Evolutionary conservation across 805 yeast species (phyloP).

Genomic region (Lipomyces yamadae): DNA sequence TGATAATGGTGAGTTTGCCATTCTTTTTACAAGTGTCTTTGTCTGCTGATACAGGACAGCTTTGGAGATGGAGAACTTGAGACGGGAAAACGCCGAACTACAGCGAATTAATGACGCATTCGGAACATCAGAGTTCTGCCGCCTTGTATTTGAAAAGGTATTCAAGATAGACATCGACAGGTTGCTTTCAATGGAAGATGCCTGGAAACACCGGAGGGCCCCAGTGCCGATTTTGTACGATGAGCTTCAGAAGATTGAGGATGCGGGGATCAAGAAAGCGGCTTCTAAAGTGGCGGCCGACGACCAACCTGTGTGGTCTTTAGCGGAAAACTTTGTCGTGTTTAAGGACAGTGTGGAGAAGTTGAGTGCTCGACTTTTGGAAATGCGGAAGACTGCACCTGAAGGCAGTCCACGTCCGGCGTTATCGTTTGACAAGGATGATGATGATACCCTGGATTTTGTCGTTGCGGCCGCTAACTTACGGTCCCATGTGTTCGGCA

Average conservation of each 20-base stretch:
- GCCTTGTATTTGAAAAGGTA: slow-evolving; percentile 50
- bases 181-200: slow-evolving; percentile 66
- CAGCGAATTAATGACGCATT: slow-evolving; percentile 42
- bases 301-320: slow-evolving; percentile 60
- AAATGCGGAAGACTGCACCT: slow-evolving; percentile 32
- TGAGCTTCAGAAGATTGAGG: slow-evolving; percentile 13
- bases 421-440: slow-evolving; percentile 84
- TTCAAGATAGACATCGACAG: slow-evolving; percentile 80
- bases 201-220: slow-evolving; percentile 73
- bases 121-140: slow-evolving; percentile 46
- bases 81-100: slow-evolving; percentile 48
- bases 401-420: slow-evolving; percentile 13
- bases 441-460: slow-evolving; percentile 84
- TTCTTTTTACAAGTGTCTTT: neutral
- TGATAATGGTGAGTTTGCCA: slow-evolving; percentile 60
- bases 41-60: slow-evolving; percentile 22
- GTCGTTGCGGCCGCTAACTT: slow-evolving; percentile 86
- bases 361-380: slow-evolving; percentile 56
- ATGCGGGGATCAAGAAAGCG: slow-evolving; percentile 25
- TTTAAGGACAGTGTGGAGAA: slow-evolving; percentile 55
- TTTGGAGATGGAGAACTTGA: slow-evolving; percentile 46
- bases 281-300: slow-evolving; percentile 44
- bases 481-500: slow-evolving; percentile 70
- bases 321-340: slow-evolving; percentile 65
- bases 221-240: slow-evolving; percentile 65